phyloP scores from a whole-genome alignment of 768 basidiomycete species.

The Kwoniella botswanensis region DNA sequence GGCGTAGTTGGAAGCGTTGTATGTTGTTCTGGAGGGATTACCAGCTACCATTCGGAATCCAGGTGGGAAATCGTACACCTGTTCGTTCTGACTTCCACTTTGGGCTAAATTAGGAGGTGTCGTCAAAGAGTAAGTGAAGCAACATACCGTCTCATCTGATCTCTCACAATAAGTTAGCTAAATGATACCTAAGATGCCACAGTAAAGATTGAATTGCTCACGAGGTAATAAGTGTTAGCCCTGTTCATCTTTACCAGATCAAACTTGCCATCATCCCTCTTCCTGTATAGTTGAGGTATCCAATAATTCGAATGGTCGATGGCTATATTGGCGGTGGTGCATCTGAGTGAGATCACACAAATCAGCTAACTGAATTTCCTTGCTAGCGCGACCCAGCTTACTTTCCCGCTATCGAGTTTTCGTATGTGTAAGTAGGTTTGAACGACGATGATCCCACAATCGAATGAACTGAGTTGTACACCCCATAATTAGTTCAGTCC shows the following conservation, averaged over 20 bases:
- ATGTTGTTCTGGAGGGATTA: constrained; percentile 56
- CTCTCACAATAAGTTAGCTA: neutral
- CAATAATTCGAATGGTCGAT: constrained; percentile 59
- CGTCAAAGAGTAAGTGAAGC: too few relatives aligned
- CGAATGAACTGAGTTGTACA: constrained; percentile 19
- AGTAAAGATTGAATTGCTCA: constrained; percentile 23
- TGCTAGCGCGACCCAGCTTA: neutral
- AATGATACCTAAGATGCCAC: too few relatives aligned
- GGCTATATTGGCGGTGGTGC: constrained; percentile 57
- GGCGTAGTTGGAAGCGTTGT: constrained; percentile 46
- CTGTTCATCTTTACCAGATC: constrained; percentile 17
- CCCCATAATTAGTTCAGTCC: neutral
- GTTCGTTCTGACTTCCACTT: constrained; percentile 43
- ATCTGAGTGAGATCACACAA: constrained; percentile 34
- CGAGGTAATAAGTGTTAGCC: constrained; percentile 58
- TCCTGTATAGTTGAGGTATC: constrained; percentile 55
- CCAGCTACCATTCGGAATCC: constrained; percentile 60
- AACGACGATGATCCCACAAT: constrained; percentile 24
- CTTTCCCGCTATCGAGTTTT: constrained; percentile 17
- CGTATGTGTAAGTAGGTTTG: constrained; percentile 23
- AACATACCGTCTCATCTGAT: constrained; percentile 9
- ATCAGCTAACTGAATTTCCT: constrained; percentile 33
- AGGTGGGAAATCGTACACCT: constrained; percentile 49
- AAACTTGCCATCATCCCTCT: constrained; percentile 13
- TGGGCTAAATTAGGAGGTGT: too few relatives aligned